Conservation (phyloP, 495 filamentous ascomycete genomes). For the Xylona heveae region DNA sequence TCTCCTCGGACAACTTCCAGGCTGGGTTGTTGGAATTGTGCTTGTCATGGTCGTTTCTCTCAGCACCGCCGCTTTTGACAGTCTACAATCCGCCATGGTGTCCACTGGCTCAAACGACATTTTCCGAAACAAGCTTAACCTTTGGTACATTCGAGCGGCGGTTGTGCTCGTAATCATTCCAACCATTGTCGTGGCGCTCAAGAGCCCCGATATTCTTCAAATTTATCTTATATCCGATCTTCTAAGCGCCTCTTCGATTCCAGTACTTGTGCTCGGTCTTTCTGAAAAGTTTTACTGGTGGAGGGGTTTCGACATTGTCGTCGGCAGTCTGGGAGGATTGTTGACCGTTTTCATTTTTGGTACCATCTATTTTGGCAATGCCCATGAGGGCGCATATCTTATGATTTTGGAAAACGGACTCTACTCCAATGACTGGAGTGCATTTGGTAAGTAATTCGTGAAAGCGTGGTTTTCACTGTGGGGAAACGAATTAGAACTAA, state of each 20-base stretch:
- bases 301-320: constrained; percentile 51
- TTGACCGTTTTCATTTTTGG: constrained; percentile 59
- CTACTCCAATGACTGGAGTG: constrained; percentile 50
- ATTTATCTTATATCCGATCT: constrained; percentile 62
- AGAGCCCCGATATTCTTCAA: constrained; percentile 46
- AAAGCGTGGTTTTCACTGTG: too few species aligned
- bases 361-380: constrained; percentile 41
- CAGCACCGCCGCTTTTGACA: constrained; percentile 53
- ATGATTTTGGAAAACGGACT: constrained; percentile 47
- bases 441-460: constrained; percentile 26
- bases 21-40: constrained; percentile 55
- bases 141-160: constrained; percentile 41
- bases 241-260: constrained; percentile 45
- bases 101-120: constrained; percentile 53
- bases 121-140: constrained; percentile 52
- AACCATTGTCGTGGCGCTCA: constrained; percentile 45
- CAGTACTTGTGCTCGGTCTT: constrained; percentile 43
- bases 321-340: constrained; percentile 49
- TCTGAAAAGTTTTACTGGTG: constrained; percentile 42
- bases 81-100: constrained; percentile 55
- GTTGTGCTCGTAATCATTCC: constrained; percentile 50
- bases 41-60: constrained; percentile 55
- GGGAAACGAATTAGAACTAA: too few species aligned
- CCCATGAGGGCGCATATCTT: constrained; percentile 37
- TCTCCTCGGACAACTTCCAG: constrained; percentile 42